Base-by-base conservation (phyloP, 805 yeast species). In the Cyberlindnera petersonii region DNA sequence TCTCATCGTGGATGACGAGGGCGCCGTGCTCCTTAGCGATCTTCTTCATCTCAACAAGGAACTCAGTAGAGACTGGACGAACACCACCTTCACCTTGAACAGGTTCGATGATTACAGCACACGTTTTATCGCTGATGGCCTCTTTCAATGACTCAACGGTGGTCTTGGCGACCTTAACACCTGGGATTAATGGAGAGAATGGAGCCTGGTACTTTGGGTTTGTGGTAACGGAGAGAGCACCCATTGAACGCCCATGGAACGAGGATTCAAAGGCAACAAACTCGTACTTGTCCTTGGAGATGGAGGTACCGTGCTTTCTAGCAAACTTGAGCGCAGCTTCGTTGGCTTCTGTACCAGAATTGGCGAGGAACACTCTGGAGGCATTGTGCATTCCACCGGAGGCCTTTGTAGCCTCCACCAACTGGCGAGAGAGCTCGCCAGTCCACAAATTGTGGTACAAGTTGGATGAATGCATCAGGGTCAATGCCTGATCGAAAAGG, bases 51-150 rank as follows among this genome's bases (percentile, higher is more conserved):
- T 76, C 77, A 4, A 69, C 57, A 46, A 91, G 69, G 57, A 86
- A 88, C 30, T 79, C 85, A 0, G 63, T 50, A 26, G 74, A 69
- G 42, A 86, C 74, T 16, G 82, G 77, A 55, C 79, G 77, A 15
- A 91, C 81, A 41, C 98, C 98, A 42, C 98, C 98, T 66, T 91
- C 98, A 50, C 98, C 98, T 68, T 93, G 98, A 43, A 93, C 82
- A 17, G 98, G 98, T 65, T 93, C 98, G 26, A 93, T 80, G 40
- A 93, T 93, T 22, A 93, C 93, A 38, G 89, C 98, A 52, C 95
- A 86, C 27, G 71, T 70, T 31, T 65, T 61, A 6, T 64, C 49
- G 35, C 59, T 57, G 39, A 68, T 51, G 29, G 74, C 58, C 7
- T 63, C 56, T 47, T 76, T 71, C 9, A 87, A 81, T 17, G 82